Percentiles rank a stretch among this genome's conserved stretches.
Conservation (phyloP, 176 grass and related monocot species). For the Eremochloa ophiuroides region DNA sequence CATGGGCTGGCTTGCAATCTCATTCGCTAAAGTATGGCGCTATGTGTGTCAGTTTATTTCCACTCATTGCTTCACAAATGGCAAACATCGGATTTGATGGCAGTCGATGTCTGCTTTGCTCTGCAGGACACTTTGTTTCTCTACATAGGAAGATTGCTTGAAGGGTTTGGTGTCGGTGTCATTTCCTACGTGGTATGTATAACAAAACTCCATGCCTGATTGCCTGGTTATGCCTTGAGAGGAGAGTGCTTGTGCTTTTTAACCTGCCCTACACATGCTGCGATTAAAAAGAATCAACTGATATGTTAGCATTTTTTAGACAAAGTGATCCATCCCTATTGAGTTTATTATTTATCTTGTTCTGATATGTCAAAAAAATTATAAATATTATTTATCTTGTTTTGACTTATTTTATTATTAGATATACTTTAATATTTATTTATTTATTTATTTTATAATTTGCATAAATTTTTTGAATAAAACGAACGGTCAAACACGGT, state of each 20-base stretch:
- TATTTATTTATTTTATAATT: no score
- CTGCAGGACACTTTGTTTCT: constrained; percentile 78
- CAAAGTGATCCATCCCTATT: no score
- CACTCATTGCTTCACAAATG: not conserved
- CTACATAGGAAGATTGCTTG: constrained; percentile 85
- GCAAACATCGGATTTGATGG: not conserved
- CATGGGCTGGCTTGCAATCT: constrained; percentile 93
- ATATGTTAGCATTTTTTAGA: constrained; percentile 25
- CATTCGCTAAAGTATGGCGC: constrained; percentile 71
- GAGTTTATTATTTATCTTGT: no score
- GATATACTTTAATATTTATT: no score
- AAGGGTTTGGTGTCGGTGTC: constrained; percentile 90
- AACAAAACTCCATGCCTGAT: not conserved
- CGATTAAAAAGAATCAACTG: no score
- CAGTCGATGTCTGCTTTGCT: not conserved
- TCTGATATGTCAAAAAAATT: no score
- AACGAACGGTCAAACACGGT: no score
- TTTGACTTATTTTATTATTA: no score
- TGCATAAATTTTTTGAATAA: no score
- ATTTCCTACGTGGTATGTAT: constrained; percentile 73
- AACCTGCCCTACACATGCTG: no score
- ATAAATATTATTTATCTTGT: no score
- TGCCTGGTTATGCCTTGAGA: not conserved
- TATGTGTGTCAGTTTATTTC: not conserved
- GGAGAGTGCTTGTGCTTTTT: not conserved